Conservation (phyloP, 2,329 filamentous ascomycete genomes). For the Ceratocystis huliohia region DNA sequence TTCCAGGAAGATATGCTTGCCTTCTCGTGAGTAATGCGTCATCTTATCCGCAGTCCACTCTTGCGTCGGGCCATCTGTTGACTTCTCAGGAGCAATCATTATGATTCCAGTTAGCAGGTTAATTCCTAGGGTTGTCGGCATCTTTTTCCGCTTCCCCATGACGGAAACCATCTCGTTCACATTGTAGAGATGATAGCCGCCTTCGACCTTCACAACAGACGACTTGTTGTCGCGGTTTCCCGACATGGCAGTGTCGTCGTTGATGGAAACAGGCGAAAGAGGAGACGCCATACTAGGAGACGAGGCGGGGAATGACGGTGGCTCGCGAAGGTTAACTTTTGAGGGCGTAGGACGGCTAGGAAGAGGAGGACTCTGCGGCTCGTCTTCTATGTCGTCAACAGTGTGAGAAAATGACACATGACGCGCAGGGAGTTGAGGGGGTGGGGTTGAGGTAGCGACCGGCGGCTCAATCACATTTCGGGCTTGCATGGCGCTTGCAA, state of each 20-base stretch:
- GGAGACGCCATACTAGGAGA: slow-evolving; percentile 18
- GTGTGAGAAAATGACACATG: slow-evolving; percentile 17
- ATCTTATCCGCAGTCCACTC: slow-evolving; percentile 93
- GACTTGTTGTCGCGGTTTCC: slow-evolving; percentile 36
- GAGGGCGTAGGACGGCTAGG: slow-evolving; percentile 25
- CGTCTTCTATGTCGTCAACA: slow-evolving; percentile 22
- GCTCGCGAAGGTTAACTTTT: slow-evolving; percentile 18
- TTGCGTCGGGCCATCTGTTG: slow-evolving; percentile 68
- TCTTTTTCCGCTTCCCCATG: slow-evolving; percentile 94
- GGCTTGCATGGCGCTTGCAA: slow-evolving; percentile 44
- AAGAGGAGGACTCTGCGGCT: slow-evolving; percentile 29
- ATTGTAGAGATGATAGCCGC: slow-evolving; percentile 87
- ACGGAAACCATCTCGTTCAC: slow-evolving; percentile 96
- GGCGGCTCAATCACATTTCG: slow-evolving; percentile 26
- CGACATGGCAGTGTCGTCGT: slow-evolving; percentile 37
- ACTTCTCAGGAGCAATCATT: slow-evolving; percentile 77
- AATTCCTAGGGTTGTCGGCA: slow-evolving; percentile 93
- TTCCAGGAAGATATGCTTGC: slow-evolving; percentile 95
- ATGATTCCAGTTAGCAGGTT: slow-evolving; percentile 81
- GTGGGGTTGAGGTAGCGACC: slow-evolving; percentile 8
- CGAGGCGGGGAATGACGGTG: slow-evolving; percentile 15
- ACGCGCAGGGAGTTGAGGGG: slow-evolving; percentile 26
- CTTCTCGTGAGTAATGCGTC: slow-evolving; percentile 95
- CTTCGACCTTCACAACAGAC: slow-evolving; percentile 19
- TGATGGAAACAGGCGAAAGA: slow-evolving; percentile 24